These are phyloP conservation scores for Lachnellula hyalina DNA, from an alignment of 2,329 filamentous ascomycete genomes.

Conservation along the genomic window DNA sequence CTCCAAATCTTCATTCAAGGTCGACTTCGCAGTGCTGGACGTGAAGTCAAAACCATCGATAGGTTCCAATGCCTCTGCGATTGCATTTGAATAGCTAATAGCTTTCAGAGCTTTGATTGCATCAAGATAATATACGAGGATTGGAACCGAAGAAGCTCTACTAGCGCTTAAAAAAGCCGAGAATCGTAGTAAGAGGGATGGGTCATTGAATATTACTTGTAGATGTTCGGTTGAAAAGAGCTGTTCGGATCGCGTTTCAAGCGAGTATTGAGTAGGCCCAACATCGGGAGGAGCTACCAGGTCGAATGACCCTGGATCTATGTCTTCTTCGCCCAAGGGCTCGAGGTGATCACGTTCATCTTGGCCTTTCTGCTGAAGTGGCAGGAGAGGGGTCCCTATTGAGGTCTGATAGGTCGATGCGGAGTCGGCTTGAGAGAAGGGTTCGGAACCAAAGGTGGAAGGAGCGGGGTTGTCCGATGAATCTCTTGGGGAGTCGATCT, in stretches of 20 bases:
- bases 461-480: conserved; percentile 8
- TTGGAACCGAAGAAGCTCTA: conserved; percentile 56
- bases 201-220: conserved; percentile 58
- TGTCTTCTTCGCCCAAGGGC: conserved; percentile 37
- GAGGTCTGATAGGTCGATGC: conserved; percentile 26
- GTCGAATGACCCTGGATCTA: conserved; percentile 50
- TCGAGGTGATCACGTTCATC: conserved; percentile 48
- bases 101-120: conserved; percentile 65
- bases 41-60: conserved; percentile 54
- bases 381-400: conserved; percentile 15
- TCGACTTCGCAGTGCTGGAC: conserved; percentile 42
- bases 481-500: background rate
- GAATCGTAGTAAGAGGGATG: conserved; percentile 58
- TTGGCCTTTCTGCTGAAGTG: conserved; percentile 25
- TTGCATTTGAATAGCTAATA: conserved; percentile 65
- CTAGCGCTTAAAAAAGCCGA: conserved; percentile 58
- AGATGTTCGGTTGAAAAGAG: conserved; percentile 64
- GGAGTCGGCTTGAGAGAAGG: conserved; percentile 19
- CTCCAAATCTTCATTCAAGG: conserved; percentile 53
- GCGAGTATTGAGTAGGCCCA: conserved; percentile 40
- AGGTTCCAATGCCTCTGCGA: conserved; percentile 54
- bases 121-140: conserved; percentile 68
- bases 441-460: conserved; percentile 16
- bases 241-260: conserved; percentile 60
- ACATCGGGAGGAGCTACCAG: conserved; percentile 41